Evolutionary conservation across 192 early-diverging fungal species (phyloP).

Genomic region (Coemansia umbellata): DNA sequence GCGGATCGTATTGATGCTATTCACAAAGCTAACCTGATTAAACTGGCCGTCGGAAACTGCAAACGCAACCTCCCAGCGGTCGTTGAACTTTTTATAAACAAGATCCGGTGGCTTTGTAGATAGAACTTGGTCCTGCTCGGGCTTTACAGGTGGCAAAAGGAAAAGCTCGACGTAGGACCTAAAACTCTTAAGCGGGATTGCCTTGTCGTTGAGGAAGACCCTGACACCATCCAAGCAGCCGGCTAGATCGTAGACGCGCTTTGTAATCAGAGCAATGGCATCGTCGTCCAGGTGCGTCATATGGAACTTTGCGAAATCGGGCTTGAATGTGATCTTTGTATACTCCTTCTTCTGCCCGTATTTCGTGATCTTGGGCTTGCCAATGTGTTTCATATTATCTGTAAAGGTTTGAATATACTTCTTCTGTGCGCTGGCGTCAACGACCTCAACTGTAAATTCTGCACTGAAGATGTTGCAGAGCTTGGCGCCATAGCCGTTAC

Average conservation of each 20-base stretch:
- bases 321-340: slow-evolving; percentile 91
- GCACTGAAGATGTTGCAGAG: slow-evolving; percentile 96
- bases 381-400: slow-evolving; percentile 86
- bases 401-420: slow-evolving; percentile 83
- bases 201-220: slow-evolving; percentile 80
- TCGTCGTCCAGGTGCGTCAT: slow-evolving; percentile 84
- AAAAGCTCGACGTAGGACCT: slow-evolving; percentile 89
- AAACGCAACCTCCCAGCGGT: slow-evolving; percentile 93
- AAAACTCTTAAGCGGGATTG: slow-evolving; percentile 82
- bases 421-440: slow-evolving; percentile 62
- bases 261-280: slow-evolving; percentile 80
- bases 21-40: slow-evolving; percentile 94
- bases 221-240: slow-evolving; percentile 80
- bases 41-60: slow-evolving; percentile 93
- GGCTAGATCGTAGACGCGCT: slow-evolving; percentile 92
- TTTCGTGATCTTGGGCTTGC: slow-evolving; percentile 68
- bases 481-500: slow-evolving; percentile 94
- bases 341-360: slow-evolving; percentile 71
- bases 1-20: slow-evolving; percentile 91
- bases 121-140: slow-evolving; percentile 4
- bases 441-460: slow-evolving; percentile 92
- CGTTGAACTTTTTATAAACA: slow-evolving; percentile 72
- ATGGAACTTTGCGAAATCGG: slow-evolving; percentile 88
- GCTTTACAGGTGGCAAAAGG: slow-evolving; percentile 29
- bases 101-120: slow-evolving; percentile 42